Conservation (phyloP, 2,329 filamentous ascomycete genomes). For the Ambrosiella xylebori region DNA sequence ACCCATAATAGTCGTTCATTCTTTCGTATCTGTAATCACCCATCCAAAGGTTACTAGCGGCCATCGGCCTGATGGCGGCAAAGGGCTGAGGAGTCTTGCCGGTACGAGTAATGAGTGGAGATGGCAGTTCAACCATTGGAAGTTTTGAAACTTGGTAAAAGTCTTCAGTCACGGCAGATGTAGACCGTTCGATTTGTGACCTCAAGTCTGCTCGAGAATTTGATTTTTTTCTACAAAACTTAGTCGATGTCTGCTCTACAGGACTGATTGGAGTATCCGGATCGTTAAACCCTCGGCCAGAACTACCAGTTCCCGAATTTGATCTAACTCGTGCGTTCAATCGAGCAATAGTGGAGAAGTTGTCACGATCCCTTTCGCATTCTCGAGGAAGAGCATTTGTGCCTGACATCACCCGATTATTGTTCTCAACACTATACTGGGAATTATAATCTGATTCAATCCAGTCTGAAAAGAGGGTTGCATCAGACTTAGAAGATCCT, state of each 20-base stretch:
- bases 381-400: neutral
- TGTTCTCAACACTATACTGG: neutral
- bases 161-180: neutral
- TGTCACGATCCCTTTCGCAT: neutral
- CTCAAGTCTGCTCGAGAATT: too few relatives aligned
- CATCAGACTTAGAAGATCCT: neutral
- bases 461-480: slow-evolving; percentile 7
- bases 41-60: too few relatives aligned
- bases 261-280: slow-evolving; percentile 3
- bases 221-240: neutral
- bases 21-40: too few relatives aligned
- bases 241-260: neutral
- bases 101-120: neutral
- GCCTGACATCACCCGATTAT: neutral
- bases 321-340: neutral
- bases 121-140: neutral
- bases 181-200: neutral
- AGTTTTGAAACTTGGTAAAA: neutral
- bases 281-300: neutral
- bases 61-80: neutral
- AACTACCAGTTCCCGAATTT: neutral
- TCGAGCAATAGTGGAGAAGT: neutral
- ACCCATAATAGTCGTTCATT: too few relatives aligned
- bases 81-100: neutral
- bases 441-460: slow-evolving; percentile 2